Conservation (phyloP, 495 filamentous ascomycete species). For the Aspergillus nidulans region DNA sequence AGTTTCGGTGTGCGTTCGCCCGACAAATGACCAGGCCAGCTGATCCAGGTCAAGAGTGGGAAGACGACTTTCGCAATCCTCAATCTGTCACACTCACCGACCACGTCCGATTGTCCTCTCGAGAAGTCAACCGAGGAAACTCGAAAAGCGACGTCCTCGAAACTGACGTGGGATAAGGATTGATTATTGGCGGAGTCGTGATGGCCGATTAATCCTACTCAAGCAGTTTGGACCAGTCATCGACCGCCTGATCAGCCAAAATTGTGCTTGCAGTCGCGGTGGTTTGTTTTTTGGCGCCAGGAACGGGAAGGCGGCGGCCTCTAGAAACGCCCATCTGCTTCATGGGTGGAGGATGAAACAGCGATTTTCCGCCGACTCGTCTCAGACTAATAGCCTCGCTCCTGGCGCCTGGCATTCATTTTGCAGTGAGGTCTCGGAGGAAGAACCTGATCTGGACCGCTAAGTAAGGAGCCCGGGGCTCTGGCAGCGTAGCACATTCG, state of each 20-base stretch:
- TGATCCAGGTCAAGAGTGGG: background rate
- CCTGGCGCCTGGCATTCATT: background rate
- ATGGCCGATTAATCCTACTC: background rate
- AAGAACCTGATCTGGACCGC: background rate
- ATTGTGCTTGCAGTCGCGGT: conserved; percentile 2
- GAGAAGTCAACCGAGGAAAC: conserved; percentile 5
- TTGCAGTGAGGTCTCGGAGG: background rate
- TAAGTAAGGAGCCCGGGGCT: conserved; percentile 1
- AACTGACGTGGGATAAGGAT: background rate
- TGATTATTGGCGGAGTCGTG: conserved; percentile 2
- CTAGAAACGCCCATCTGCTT: conserved; percentile 16
- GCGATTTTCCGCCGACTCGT: conserved; percentile 9
- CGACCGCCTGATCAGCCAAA: background rate
- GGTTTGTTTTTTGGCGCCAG: conserved; percentile 19
- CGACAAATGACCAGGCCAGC: background rate
- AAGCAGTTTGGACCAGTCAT: conserved; percentile 10
- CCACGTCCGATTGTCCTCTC: background rate
- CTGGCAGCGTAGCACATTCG: background rate
- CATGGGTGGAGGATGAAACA: conserved; percentile 22
- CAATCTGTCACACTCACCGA: conserved; percentile 1
- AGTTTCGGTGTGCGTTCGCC: background rate
- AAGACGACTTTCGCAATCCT: background rate
- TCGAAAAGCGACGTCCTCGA: background rate
- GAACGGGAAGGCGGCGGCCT: conserved; percentile 17
- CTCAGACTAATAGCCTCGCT: conserved; percentile 10